phyloP scores from a whole-genome alignment of 176 grass and related monocot species.

The Triticum monococcum region DNA sequence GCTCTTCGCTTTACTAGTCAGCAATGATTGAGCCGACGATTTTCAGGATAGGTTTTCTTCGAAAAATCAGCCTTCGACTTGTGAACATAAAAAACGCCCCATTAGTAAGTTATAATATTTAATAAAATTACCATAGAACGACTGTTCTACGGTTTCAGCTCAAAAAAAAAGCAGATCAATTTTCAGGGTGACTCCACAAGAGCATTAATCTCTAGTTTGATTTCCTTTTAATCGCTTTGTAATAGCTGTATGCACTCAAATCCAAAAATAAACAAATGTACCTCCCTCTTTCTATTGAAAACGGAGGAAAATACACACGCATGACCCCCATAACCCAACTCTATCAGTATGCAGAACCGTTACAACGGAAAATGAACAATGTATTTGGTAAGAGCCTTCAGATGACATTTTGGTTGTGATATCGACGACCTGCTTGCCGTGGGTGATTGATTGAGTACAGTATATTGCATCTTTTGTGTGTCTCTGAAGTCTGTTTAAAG shows the following conservation, averaged over 20 bases:
- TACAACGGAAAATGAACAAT: not conserved
- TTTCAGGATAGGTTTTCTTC: not conserved
- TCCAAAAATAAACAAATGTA: not conserved
- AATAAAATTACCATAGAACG: too few species aligned
- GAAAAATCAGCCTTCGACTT: not conserved
- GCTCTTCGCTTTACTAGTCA: too few species aligned
- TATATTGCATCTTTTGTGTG: not conserved
- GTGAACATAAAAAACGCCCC: not conserved
- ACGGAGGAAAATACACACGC: not conserved
- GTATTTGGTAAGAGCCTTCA: not conserved
- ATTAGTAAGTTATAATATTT: too few species aligned
- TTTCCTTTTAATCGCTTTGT: too few species aligned
- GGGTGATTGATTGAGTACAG: not conserved
- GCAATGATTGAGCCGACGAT: too few species aligned
- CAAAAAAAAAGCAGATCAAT: too few species aligned
- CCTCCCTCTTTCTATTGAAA: not conserved
- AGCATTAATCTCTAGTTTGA: too few species aligned
- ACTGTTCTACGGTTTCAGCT: too few species aligned
- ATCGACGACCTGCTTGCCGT: not conserved
- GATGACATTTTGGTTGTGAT: not conserved
- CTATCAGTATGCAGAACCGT: not conserved
- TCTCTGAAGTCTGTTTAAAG: not conserved
- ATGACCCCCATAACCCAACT: not conserved
- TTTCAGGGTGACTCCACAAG: too few species aligned
- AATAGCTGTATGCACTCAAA: too few species aligned